Evolutionary conservation across 208 protist species (phyloP).

Genomic region (Wallacemonas rigidus): DNA sequence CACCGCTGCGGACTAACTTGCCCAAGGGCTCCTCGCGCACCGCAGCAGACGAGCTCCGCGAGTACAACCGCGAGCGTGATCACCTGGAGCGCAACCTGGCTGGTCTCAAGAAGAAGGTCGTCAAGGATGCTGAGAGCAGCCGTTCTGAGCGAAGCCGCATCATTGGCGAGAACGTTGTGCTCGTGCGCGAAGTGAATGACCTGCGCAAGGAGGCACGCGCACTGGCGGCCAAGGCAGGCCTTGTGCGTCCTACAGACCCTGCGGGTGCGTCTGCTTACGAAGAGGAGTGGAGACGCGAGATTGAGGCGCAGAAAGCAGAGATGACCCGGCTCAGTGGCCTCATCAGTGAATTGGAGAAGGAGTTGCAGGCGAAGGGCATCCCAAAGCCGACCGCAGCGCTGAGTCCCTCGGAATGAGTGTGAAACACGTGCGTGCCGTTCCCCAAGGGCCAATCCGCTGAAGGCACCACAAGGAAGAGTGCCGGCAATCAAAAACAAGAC

Average conservation of each 20-base stretch:
- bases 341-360: constrained; percentile 67
- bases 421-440: no score
- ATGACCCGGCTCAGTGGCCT: constrained; percentile 71
- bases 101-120: constrained; percentile 92
- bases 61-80: constrained; percentile 95
- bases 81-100: constrained; percentile 95
- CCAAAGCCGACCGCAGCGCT: constrained; percentile 39
- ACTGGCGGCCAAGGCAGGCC: constrained; percentile 66
- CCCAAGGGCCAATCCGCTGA: no score
- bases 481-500: no score
- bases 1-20: constrained; percentile 67
- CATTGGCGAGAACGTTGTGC: constrained; percentile 95
- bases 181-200: constrained; percentile 97
- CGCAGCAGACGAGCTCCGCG: constrained; percentile 90
- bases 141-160: constrained; percentile 90
- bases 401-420: background rate
- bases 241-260: constrained; percentile 53
- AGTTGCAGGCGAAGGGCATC: constrained; percentile 65
- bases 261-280: constrained; percentile 59
- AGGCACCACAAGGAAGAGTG: no score
- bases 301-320: constrained; percentile 89
- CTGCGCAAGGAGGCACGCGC: constrained; percentile 94
- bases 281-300: constrained; percentile 75
- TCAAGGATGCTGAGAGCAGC: constrained; percentile 94
- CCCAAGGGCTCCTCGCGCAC: constrained; percentile 64